Evolutionary conservation across 164 flowering plant species (phyloP).

Genomic region (Sedum album): DNA sequence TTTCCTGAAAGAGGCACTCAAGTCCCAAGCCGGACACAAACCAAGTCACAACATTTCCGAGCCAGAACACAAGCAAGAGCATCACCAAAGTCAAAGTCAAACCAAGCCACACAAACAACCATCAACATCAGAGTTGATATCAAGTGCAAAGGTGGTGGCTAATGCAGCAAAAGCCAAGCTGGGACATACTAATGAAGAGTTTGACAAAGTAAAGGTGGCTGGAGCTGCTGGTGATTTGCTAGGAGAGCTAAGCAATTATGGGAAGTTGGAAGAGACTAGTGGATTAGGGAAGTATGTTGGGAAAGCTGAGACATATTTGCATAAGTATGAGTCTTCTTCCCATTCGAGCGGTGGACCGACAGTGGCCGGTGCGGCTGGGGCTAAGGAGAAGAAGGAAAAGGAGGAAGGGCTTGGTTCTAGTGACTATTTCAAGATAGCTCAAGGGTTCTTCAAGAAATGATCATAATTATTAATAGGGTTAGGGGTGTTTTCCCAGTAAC

Average conservation of each 20-base stretch:
- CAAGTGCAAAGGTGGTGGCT: conserved; percentile 43
- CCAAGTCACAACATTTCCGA: neutral
- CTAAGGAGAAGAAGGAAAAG: neutral
- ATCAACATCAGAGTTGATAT: conserved; percentile 32
- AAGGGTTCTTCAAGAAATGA: conserved; percentile 31
- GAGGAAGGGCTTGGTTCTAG: conserved; percentile 4
- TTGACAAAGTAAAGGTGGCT: conserved; percentile 38
- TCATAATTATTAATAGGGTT: neutral
- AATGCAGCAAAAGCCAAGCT: conserved; percentile 31
- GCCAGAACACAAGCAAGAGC: neutral
- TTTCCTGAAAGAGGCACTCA: neutral
- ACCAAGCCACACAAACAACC: conserved; percentile 13
- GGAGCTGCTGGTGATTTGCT: conserved; percentile 42
- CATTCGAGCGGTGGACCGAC: conserved; percentile 15
- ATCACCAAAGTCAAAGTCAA: neutral
- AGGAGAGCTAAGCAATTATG: conserved; percentile 38
- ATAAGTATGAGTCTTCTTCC: conserved; percentile 24
- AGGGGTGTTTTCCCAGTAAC: too few species aligned
- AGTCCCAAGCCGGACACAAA: conserved; percentile 1
- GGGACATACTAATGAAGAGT: conserved; percentile 17
- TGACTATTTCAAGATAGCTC: conserved; percentile 14
- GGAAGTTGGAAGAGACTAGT: conserved; percentile 31
- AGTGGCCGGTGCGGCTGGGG: neutral
- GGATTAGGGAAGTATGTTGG: conserved; percentile 31
- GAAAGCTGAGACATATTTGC: conserved; percentile 45